Base-by-base conservation (phyloP, 768 basidiomycete genomes). In the Cubamyces sp. region DNA sequence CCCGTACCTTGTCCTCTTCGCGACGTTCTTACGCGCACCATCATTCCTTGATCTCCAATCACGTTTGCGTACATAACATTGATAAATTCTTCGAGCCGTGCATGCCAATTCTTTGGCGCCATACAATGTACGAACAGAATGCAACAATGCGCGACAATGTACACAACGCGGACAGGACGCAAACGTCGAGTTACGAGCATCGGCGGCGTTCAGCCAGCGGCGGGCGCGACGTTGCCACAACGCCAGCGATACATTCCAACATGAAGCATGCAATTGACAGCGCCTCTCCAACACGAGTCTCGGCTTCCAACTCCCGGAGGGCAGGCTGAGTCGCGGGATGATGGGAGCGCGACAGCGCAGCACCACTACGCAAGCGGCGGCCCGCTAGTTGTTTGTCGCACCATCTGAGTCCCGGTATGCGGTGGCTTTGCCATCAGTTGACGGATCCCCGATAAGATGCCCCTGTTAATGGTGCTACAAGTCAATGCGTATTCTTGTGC, bases 1-100 rank as follows among this genome's bases (percentile, higher is more conserved):
- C 57, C 41, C 53, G n/a, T 19, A 39, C 30, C 37, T 53, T 40
- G 52, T 52, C 30, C 42, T 41, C 59, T 40, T 54, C 54, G 46
- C 57, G 54, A 56, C 60, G 39, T 60, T 53, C 51, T 45, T 49
- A 25, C 57, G 55, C 47, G 39, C 23, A 41, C 54, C 64, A 65
- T 65, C 64, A 65, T 61, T 65, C 60, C 41, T 55, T 65, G 64
- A 61, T 65, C 34, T 19, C 56, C 60, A 54, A 54, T 61, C 60
- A 58, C 58, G 5, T 34, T 6, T 34, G 34, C 34, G 48, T 47
- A 50, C 42, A 47, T 45, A 60, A 57, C 58, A 43, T 39, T 53
- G 41, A 43, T 60, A 42, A 19, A 39, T 46, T 56, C 41, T 34
- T 43, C 16, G n/a, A 54, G 45, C 52, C 58, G 58, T 64, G 49